Evolutionary conservation across 176 grass and related monocot genomes (phyloP), one percentile per base, ranked within the genome.

Genomic region (Bolboschoenus planiculmis): DNA sequence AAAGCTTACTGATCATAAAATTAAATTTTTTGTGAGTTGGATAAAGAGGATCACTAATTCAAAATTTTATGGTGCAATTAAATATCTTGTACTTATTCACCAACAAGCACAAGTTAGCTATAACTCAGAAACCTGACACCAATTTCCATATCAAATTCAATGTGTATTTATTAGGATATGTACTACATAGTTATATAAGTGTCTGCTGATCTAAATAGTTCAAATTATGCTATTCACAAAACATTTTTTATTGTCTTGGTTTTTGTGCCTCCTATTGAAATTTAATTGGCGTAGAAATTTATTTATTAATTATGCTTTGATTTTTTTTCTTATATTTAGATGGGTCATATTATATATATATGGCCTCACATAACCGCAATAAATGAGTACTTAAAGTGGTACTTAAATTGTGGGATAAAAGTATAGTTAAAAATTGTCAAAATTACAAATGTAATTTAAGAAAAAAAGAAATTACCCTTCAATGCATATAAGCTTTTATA

Each of bases 51-150:
- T 40, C 68, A 76, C 4, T 33, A 51, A 31, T 51, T 51, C 68
- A 74, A 74, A 47, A 5, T 73, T 4, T 29, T 27, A 30, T 76
- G 26, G 44, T 51, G 13, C 72, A 76, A 31, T 76, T 76, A 76
- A 76, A 30, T 75, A 31, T 75, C 43, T 29, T 31, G 71, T 75
- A 75, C 71, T 75, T 76, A 2, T 50, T 48, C 27, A 76, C 72
- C 72, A 76, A 76, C 63, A 48, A n/a, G n/a, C 63, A 29, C 7
- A 3, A 15, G n/a, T 39, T 74, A 46, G n/a, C 68, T 74, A 46
- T 21, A n/a, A 68, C 44, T 31, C 26, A 31, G 24, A 10, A 75
- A 48, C 71, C 5, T 8, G 44, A 6, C 72, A 24, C 42, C 43
- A 76, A 76, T 76, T 31, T 29, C 14, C 7, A 43, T 51, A 31